Base-by-base conservation (phyloP, 306 rosid genomes). In the Cicer arietinum region DNA sequence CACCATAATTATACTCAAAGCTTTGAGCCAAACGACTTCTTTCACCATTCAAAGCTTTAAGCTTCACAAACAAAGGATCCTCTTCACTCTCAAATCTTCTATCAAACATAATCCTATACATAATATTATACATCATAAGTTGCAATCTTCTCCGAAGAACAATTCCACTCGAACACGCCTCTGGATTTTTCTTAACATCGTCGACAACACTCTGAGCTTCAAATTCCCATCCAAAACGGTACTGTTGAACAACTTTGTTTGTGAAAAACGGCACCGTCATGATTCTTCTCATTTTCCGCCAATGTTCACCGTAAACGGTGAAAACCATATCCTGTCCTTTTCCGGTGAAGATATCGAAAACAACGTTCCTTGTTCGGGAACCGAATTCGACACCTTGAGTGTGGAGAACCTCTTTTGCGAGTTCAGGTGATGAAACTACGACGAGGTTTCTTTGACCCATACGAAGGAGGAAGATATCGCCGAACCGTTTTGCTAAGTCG, bases 201-300 rank as follows among this genome's bases (percentile, higher is more conserved):
- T 90, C 89, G 1, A 93, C 98, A 4, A 91, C 98, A 4, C 79
- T 48, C 2, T 80, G 92, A 0, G 90, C 97, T 83, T 93, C 98
- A 0, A 61, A 56, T 30, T 93, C 98, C 97, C 97, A 93, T 0
- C 98, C 98, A 4, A 9, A 0, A n/a, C 96, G 45, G 78, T 93
- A 89, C 72, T 93, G 98, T 80, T 89, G 98, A 0, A 93, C 98
- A 4, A 93, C 98, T 84, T 93, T 93, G 86, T 91, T 93, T 0
- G 98, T 93, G 83, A 93, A 93, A 45, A 93, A 93, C 0, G 97
- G 98, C 7, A 90, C 98, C 11, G 97, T 93, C 98, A 93, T 93
- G 81, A 93, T 93, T 52, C 97, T 67, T 17, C 98, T 30, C 98
- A 93, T 93, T 77, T 93, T 93, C 65, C 98, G 59, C 98, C 97